phyloP scores from a whole-genome alignment of 495 filamentous ascomycete genomes.

The Lophiostoma macrostomum region DNA sequence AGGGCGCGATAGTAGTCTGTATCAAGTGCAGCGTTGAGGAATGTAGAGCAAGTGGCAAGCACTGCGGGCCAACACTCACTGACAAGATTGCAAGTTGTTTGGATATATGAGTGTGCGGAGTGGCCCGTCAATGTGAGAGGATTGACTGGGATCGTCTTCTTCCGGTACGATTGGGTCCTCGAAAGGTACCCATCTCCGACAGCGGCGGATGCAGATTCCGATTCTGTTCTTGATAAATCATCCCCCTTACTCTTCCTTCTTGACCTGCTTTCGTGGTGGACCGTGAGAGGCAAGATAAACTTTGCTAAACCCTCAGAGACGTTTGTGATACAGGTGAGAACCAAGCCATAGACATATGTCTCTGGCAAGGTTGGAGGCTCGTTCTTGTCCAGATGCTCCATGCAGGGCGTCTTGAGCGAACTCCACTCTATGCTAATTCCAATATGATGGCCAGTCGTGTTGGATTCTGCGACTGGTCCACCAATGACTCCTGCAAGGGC shows the following conservation, averaged over 20 bases:
- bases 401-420: constrained; percentile 77
- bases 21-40: constrained; percentile 85
- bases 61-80: constrained; percentile 94
- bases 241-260: constrained; percentile 42
- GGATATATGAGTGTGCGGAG: constrained; percentile 64
- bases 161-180: constrained; percentile 42
- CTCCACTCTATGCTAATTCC: constrained; percentile 93
- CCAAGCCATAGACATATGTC: constrained; percentile 89
- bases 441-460: constrained; percentile 47
- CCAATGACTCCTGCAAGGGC: constrained; percentile 86
- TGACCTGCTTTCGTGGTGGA: constrained; percentile 58
- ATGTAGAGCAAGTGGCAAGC: constrained; percentile 89
- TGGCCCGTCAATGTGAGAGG: constrained; percentile 71
- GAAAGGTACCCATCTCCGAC: neutral
- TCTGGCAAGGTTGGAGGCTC: constrained; percentile 81
- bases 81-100: constrained; percentile 74
- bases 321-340: constrained; percentile 79
- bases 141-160: constrained; percentile 67
- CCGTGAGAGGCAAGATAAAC: constrained; percentile 84
- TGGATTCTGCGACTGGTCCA: constrained; percentile 53
- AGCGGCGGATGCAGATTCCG: constrained; percentile 1
- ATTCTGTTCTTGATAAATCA: constrained; percentile 6
- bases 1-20: constrained; percentile 92
- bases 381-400: constrained; percentile 90
- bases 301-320: constrained; percentile 90